Conservation (phyloP, 257 asterid species). For the Parsonsia alboflavescens region DNA sequence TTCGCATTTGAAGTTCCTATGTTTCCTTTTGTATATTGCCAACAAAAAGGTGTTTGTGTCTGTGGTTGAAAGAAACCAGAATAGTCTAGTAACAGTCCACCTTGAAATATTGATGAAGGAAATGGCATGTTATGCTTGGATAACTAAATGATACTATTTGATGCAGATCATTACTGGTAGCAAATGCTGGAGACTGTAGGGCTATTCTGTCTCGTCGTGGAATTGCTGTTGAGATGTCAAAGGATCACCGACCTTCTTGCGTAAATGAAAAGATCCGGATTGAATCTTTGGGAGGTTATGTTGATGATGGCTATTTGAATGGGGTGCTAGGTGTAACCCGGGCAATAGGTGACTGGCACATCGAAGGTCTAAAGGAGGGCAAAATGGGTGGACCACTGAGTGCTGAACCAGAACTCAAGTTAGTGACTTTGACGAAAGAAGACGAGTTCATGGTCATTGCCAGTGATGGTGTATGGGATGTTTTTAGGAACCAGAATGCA, state of each 20-base stretch:
- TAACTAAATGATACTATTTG: not conserved
- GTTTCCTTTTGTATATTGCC: not conserved
- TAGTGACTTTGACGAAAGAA: constrained; percentile 60
- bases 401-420: constrained; percentile 83
- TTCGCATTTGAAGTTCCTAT: not conserved
- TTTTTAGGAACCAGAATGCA: constrained; percentile 78
- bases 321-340: constrained; percentile 77
- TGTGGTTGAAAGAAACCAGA: not conserved
- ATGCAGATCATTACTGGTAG: constrained; percentile 80
- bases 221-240: constrained; percentile 76
- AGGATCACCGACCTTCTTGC: constrained; percentile 73
- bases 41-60: not conserved
- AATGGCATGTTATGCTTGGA: not conserved
- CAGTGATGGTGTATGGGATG: constrained; percentile 91
- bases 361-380: constrained; percentile 69
- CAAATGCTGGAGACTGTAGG: constrained; percentile 91
- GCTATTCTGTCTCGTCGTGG: constrained; percentile 82
- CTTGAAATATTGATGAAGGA: not conserved
- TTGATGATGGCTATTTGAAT: constrained; percentile 69
- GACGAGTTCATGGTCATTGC: constrained; percentile 86
- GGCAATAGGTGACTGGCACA: constrained; percentile 91
- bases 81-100: not conserved
- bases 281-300: constrained; percentile 73
- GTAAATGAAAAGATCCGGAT: constrained; percentile 55
- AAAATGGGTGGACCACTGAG: constrained; percentile 68